A percentile compares a stretch with the other conserved stretches of the same genome.
Conservation (phyloP, 2,329 filamentous ascomycete species). For the Simplicillium aogashimaense region DNA sequence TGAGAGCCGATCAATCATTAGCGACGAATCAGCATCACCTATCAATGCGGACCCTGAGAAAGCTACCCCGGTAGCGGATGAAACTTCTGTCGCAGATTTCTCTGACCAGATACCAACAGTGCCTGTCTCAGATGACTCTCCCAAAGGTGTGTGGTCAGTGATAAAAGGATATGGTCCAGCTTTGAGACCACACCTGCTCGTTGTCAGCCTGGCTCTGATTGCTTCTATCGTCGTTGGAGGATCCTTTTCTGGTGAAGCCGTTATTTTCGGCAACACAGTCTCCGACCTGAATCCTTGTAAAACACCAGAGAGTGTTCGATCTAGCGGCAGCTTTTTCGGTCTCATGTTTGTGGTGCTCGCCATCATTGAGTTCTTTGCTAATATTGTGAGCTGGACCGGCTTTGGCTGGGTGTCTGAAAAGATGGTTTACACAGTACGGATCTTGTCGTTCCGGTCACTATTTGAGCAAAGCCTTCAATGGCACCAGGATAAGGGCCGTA, state of each 20-base stretch:
- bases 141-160: neutral
- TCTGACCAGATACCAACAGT: neutral
- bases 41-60: neutral
- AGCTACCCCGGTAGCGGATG: no score
- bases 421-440: conserved; percentile 46
- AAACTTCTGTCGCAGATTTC: neutral
- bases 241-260: conserved; percentile 36
- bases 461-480: conserved; percentile 55
- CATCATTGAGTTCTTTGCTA: conserved; percentile 31
- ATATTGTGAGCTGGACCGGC: conserved; percentile 39
- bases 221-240: conserved; percentile 37
- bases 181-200: conserved; percentile 7
- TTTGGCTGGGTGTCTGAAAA: conserved; percentile 41
- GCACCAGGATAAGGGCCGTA: conserved; percentile 52
- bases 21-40: neutral
- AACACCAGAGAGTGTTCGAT: conserved; percentile 17
- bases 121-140: neutral
- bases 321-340: conserved; percentile 29
- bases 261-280: conserved; percentile 28
- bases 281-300: conserved; percentile 30
- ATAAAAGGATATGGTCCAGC: conserved; percentile 2
- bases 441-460: conserved; percentile 48
- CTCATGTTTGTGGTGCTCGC: conserved; percentile 43
- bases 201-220: conserved; percentile 19
- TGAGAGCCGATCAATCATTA: neutral